Base-by-base conservation (phyloP, 805 yeast genomes). In the Starmerella riodocensis region DNA sequence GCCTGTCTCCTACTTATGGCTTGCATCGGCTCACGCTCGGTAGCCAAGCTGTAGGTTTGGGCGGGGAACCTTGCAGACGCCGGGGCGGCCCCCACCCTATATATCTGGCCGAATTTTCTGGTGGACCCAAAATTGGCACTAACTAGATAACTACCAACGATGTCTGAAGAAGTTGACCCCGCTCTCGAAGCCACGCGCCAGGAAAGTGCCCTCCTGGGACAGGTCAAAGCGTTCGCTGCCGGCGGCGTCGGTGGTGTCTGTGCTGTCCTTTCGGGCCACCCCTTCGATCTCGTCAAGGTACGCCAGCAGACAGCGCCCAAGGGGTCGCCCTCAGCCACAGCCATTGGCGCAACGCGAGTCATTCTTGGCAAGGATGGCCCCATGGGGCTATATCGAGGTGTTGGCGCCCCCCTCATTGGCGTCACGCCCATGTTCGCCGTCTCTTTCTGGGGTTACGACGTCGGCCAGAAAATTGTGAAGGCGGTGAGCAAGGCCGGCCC, bases 361-460 rank as follows among this genome's bases (percentile, higher is more conserved):
- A 85, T 93, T 3, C 46, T 88, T 27, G 70, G 70, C n/a, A 68
- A 69, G 21, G 84, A 79, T 46, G 94, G 94, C 0, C 72, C 74
- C 3, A 48, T 66, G 20, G 96, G 97, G 1, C 74, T 88, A 48
- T 88, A 88, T 61, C 68, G 93, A 55, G 98, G 98, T 43, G 96
- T 91, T 24, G 67, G 81, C 11, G 94, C 97, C 12, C 98, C 98
- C 3, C 63, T 88, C 37, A 57, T 82, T n/a, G 98, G 98, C 19
- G 96, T 88, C 18, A 91, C 97, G 0, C 98, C 98, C 22, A 91
- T 88, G 82, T 91, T 91, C 66, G 97, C 97, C 2, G 91, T 91
- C 19, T 80, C 94, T 2, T 88, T 88, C 65, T 88, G 98, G 97
- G 97, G 97, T 55, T 88, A 91, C 60, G 96, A 85, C 55, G 67